Base-by-base conservation (phyloP, 768 basidiomycete genomes). In the Daedaleopsis sinensis region DNA sequence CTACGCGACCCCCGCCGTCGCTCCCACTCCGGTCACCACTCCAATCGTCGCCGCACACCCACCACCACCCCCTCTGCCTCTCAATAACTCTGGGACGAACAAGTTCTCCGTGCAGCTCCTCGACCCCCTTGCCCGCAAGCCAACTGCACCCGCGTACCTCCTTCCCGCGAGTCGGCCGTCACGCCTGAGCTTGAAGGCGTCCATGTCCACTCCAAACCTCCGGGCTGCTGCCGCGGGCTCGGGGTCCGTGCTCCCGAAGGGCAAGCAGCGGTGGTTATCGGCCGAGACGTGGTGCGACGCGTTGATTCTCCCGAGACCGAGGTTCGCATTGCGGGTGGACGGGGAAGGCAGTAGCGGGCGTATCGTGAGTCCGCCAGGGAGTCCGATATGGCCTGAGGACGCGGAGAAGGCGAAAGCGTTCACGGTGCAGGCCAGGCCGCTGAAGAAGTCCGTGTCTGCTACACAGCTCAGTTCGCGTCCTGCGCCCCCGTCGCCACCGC, bases 261-360 rank as follows among this genome's bases (percentile, higher is more conserved):
- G 77, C 13, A 83, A 79, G 63, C 86, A 89, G 35, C 78, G 85
- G 7, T 91, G 88, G 89, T 68, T 91, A 1, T 83, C 86, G 2
- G 83, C 89, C 0, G 89, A 92, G 74, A 86, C 87, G 18, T 91
- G 90, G 89, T 93, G 91, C 73, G 90, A 93, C 64, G 90, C 90
- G 0, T 67, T 93, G 10, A 72, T 93, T 24, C 87, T 92, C 58
- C 91, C 91, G 3, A 83, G 89, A 1, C 91, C 91, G 13, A 79
- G 90, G 53, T 82, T 93, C 66, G 84, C 82, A 68, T 59, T 70
- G 58, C 65, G 69, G 60, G 82, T 80, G 64, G 77, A 79, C 23
- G 70, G 71, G 42, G 65, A 65, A 61, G 39, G 55, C 32, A 59
- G 65, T 32, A 76, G 61, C 49, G 67, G 64, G 13, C 68, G 78